Evolutionary conservation across 768 basidiomycete genomes (phyloP).

Genomic region (Tylopilus sp.): DNA sequence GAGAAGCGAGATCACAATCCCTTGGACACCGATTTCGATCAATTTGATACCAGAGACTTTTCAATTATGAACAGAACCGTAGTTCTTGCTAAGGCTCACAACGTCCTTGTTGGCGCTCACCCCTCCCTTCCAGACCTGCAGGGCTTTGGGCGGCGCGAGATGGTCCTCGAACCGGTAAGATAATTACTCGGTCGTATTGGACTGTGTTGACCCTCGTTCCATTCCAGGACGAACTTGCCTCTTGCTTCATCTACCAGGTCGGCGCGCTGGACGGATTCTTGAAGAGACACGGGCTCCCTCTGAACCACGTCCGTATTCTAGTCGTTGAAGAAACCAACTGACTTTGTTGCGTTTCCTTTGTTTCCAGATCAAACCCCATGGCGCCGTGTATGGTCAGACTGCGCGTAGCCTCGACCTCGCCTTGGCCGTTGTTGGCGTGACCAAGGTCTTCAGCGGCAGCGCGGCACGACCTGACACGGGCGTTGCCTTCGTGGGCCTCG

Average conservation of each 20-base stretch:
- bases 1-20: not conserved
- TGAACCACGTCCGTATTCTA: conserved; percentile 50
- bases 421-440: conserved; percentile 50
- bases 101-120: conserved; percentile 63
- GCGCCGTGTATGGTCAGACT: conserved; percentile 59
- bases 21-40: not conserved
- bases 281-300: conserved; percentile 43
- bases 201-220: not conserved
- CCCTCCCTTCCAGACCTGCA: conserved; percentile 59
- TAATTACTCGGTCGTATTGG: not conserved
- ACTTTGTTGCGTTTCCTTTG: not conserved
- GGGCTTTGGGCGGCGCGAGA: conserved; percentile 64
- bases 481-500: conserved; percentile 60
- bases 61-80: conserved; percentile 65
- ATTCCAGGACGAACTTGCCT: conserved; percentile 48
- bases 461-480: conserved; percentile 13
- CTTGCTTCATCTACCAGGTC: conserved; percentile 63
- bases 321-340: not conserved
- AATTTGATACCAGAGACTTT: conserved; percentile 52
- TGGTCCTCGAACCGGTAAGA: conserved; percentile 56
- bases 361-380: conserved; percentile 64
- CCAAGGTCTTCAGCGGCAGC: conserved; percentile 44
- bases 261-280: conserved; percentile 64
- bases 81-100: conserved; percentile 49
- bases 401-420: conserved; percentile 54